Percentiles rank a stretch among this genome's conserved stretches.
Evolutionary conservation across 345 rosid species (phyloP).

Genomic region (Dipteronia sinensis): DNA sequence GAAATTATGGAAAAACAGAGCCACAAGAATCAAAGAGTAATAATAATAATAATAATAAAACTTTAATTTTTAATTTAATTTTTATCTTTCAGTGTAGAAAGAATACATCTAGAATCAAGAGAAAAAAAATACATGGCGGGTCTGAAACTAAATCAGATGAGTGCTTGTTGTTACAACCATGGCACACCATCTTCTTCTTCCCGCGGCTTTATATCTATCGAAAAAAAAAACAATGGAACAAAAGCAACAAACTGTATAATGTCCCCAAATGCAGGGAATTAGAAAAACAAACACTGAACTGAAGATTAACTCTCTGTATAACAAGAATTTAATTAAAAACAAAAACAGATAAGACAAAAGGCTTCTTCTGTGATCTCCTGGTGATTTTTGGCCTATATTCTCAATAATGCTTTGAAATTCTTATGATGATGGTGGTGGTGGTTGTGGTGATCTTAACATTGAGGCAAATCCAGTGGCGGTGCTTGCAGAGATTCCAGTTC

Average conservation of each 20-base stretch:
- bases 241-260: slow-evolving; percentile 12
- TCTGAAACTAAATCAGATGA: slow-evolving; percentile 10
- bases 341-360: slow-evolving; percentile 17
- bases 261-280: slow-evolving; percentile 44
- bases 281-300: slow-evolving; percentile 15
- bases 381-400: slow-evolving; percentile 15
- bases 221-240: slow-evolving; percentile 16
- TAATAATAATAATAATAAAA: background rate
- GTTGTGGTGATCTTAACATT: slow-evolving; percentile 39
- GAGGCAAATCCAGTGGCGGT: slow-evolving; percentile 73
- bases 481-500: slow-evolving; percentile 53
- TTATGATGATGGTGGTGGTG: background rate
- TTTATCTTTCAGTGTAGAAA: background rate
- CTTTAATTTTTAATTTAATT: background rate
- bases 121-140: slow-evolving; percentile 5
- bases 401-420: background rate
- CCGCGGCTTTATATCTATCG: slow-evolving; percentile 21
- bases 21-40: background rate
- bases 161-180: slow-evolving; percentile 11
- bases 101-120: slow-evolving; percentile 19
- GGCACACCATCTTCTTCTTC: slow-evolving; percentile 7
- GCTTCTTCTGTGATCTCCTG: background rate
- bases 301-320: background rate
- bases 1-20: background rate
- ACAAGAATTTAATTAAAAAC: background rate